Base-by-base conservation (phyloP, 257 asterid genomes). In the Knoxia roxburghii region DNA sequence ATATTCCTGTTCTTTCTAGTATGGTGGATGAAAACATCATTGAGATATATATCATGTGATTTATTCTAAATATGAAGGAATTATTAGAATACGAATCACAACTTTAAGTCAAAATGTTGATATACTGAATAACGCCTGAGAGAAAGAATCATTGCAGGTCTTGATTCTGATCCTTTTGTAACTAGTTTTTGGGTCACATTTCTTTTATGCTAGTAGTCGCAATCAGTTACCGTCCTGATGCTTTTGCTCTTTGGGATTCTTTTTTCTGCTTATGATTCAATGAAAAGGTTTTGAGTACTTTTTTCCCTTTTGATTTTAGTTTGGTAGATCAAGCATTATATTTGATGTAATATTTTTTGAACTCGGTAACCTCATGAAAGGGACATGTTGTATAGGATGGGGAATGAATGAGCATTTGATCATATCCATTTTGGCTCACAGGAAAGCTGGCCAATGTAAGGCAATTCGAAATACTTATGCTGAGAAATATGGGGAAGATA, bases 391-490 rank as follows among this genome's bases (percentile, higher is more conserved):
- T 67, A 68, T 75, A 91, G 96, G 98, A 76, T 91, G 96, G 98
- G 98, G 98, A 74, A 91, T 96, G 17, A 91, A 91, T 7, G 98
- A 91, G 86, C 84, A 61, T 61, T 86, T 89, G 96, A 89, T 89
- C 85, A 84, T 91, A 68, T 84, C 92, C 9, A 89, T 91, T 73
- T 83, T 89, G 86, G 96, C 78, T 69, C 96, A 88, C 70, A 80
- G 98, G 76, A 84, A 82, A 71, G 96, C 96, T 13, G 73, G 81
- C 68, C 96, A 91, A 24, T 85, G 96, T 53, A 91, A 80, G 80
- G 18, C 59, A 57, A 91, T 89, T 68, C 76, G 86, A 35, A 73
- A 86, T 54, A 65, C 64, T 65, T 89, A 91, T 72, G 85, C 89
- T 14, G 96, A 85, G 67, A 83, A 89, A 49, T 80, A 84, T 32